A percentile compares a stretch with the other conserved stretches of the same genome.
phyloP scores from a whole-genome alignment of 768 basidiomycete genomes.

The Hygrophoropsis aurantiaca region DNA sequence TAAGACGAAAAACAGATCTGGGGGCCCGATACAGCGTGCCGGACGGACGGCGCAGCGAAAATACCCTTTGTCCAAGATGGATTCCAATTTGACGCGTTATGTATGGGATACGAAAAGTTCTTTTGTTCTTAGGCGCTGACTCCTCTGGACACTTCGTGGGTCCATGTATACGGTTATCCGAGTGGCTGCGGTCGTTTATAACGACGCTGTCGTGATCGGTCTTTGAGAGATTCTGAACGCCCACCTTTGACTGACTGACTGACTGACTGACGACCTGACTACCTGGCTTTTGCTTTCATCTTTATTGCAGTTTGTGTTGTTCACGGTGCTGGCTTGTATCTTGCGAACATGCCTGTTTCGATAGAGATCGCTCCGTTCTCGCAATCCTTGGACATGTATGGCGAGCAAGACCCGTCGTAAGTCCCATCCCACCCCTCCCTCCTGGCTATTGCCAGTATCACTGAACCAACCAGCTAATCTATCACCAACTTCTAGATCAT shows the following conservation, averaged over 20 bases:
- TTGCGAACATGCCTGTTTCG: constrained; percentile 58
- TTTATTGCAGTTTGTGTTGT: background rate
- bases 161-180: constrained; percentile 24
- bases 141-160: constrained; percentile 2
- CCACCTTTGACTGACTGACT: no score
- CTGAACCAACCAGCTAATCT: constrained; percentile 50
- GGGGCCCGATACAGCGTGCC: background rate
- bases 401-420: constrained; percentile 64
- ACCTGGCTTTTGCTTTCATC: background rate
- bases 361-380: constrained; percentile 63
- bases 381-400: constrained; percentile 65
- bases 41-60: no score
- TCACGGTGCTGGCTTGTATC: no score
- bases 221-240: no score
- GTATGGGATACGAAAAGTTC: constrained; percentile 12
- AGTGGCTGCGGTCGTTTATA: constrained; percentile 28
- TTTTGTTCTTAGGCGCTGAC: constrained; percentile 32
- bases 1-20: constrained; percentile 4
- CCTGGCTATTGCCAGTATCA: constrained; percentile 6
- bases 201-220: no score
- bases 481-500: constrained; percentile 84
- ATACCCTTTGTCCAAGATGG: no score
- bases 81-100: no score
- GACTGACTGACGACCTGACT: no score
- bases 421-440: no score